These are phyloP conservation scores for Piloderma croceum DNA, from an alignment of 768 basidiomycete species.

Conservation along the genomic window DNA sequence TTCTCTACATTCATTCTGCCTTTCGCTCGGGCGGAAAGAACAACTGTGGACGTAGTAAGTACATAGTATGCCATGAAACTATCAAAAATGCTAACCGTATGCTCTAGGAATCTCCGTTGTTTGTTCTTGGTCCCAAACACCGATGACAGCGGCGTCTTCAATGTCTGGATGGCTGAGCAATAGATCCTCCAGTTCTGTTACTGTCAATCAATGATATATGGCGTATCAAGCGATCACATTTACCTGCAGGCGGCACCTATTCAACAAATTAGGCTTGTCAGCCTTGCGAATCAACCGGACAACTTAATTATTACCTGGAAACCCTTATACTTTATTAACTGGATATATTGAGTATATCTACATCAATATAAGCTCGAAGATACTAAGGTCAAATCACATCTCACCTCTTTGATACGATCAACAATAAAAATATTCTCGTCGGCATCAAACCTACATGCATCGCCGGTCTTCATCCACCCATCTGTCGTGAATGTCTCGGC, in stretches of 20 bases:
- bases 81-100: constrained; percentile 7
- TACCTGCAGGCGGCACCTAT: too few species aligned
- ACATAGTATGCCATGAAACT: too few species aligned
- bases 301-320: constrained; percentile 36
- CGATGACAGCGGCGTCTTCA: constrained; percentile 55
- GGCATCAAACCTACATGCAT: too few species aligned
- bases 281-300: not conserved
- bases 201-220: too few species aligned
- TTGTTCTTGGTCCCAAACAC: constrained; percentile 40
- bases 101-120: constrained; percentile 53
- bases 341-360: too few species aligned
- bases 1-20: too few species aligned
- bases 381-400: too few species aligned
- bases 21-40: too few species aligned
- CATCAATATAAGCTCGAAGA: not conserved
- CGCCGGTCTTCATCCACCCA: too few species aligned
- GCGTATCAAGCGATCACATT: too few species aligned
- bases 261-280: constrained; percentile 8
- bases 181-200: constrained; percentile 53
- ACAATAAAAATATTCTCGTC: constrained; percentile 47
- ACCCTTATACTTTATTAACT: constrained; percentile 31
- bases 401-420: constrained; percentile 44
- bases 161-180: constrained; percentile 49
- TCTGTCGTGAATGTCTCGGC: too few species aligned
- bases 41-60: too few species aligned